Evolutionary conservation across 441 rosid genomes (phyloP), one percentile per base, ranked within the genome.

Genomic region (Raphanus hybrid): DNA sequence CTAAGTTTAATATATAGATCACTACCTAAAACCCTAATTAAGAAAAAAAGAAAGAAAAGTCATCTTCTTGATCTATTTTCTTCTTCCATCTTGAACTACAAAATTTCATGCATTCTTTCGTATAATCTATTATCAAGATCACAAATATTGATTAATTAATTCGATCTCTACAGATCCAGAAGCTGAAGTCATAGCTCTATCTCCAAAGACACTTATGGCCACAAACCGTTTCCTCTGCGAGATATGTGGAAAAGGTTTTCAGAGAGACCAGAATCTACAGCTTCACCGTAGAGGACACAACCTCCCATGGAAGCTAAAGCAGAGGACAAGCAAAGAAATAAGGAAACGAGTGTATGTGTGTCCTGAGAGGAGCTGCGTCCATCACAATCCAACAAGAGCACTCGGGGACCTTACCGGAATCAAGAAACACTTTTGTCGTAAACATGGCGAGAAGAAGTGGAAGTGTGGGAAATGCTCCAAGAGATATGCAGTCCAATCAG

Each of bases 361-460:
- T 84, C 98, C 98, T 0, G 98, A 94, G 65, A 88, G 83, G 71
- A 82, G 82, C 1, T 94, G 98, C 60, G 95, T 91, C 45, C 97
- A 94, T 69, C 90, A 94, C 67, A 88, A 91, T 76, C 97, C 97
- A 1, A 88, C 95, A 3, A 86, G 98, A 76, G 98, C 98, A 27
- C 95, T 94, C 1, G 97, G 98, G 12, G 98, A 94, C 82, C 85
- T 94, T 6, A 94, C 98, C 0, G 98, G 98, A 3, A 94, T 94
- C 52, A 94, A 94, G 86, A 94, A 94, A 74, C 98, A 94, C 78
- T 94, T 90, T 61, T 90, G 89, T 69, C 81, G 98, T 71, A 93
- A 93, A 77, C 98, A 93, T 64, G 97, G 98, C 0, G 98, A 93
- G 88, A 93, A 93, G 83, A 91, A 89, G 81, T 91, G 98, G 98